These are phyloP conservation scores for Delphinella strobiligena DNA, from an alignment of 2,329 filamentous ascomycete genomes.

Conservation along the genomic window DNA sequence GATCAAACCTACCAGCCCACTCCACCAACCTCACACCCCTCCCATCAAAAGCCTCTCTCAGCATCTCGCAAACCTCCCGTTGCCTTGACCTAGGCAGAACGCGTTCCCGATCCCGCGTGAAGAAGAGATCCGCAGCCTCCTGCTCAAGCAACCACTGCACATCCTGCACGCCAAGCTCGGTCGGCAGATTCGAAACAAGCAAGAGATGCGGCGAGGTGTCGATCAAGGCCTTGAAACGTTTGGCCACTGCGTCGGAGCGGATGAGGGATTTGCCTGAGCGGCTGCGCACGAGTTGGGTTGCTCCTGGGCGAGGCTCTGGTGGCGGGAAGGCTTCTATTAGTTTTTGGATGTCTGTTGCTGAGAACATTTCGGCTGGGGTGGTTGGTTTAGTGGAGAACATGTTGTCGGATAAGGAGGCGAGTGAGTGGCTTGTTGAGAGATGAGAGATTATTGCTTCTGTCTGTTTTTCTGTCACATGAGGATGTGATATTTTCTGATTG, in stretches of 20 bases:
- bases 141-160: conserved; percentile 5
- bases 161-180: conserved; percentile 4
- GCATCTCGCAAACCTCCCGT: not conserved
- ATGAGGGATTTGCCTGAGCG: conserved; percentile 4
- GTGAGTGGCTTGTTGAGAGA: too few species aligned
- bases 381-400: not conserved
- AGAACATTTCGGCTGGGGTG: conserved; percentile 1
- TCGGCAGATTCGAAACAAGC: conserved; percentile 2
- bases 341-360: conserved; percentile 4
- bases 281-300: conserved; percentile 6
- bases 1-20: not conserved
- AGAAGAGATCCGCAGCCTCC: conserved; percentile 1
- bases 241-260: conserved; percentile 3
- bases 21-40: conserved; percentile 1
- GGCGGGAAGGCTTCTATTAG: conserved; percentile 5
- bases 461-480: not conserved
- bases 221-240: conserved; percentile 5
- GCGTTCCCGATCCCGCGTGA: conserved; percentile 2
- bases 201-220: not conserved
- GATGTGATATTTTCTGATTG: not conserved
- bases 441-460: too few species aligned
- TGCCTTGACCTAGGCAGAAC: conserved; percentile 1
- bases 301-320: conserved; percentile 1
- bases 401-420: not conserved
- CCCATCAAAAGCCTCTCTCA: not conserved